These are phyloP conservation scores for Starmerella lactis-condensi DNA, from an alignment of 805 yeast genomes.

Conservation along the genomic window DNA sequence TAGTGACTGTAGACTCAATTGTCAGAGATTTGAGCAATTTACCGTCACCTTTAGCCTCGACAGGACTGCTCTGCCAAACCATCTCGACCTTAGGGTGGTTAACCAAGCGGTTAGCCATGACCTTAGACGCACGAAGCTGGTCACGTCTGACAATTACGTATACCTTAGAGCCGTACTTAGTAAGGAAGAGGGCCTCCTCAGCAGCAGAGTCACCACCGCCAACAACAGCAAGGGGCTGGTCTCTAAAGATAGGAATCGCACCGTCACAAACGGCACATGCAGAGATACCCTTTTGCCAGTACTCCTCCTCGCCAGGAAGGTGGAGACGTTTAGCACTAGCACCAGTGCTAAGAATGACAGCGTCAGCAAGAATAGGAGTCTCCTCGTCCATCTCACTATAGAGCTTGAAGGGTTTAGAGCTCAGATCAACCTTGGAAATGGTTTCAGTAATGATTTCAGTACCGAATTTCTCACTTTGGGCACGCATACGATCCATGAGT, in stretches of 20 bases:
- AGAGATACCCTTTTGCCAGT: conserved; percentile 98
- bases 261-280: conserved; percentile 99
- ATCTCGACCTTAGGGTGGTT: conserved; percentile 78
- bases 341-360: conserved; percentile 88
- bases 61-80: conserved; percentile 64
- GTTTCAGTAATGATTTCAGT: conserved; percentile 92
- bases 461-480: conserved; percentile 74
- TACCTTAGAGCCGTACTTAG: conserved; percentile 95
- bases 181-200: conserved; percentile 92
- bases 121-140: conserved; percentile 79
- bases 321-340: conserved; percentile 91
- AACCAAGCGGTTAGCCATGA: conserved; percentile 88
- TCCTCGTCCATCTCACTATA: conserved; percentile 96
- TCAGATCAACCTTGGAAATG: conserved; percentile 74
- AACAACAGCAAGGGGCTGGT: conserved; percentile 90
- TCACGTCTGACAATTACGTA: conserved; percentile 87
- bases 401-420: conserved; percentile 78
- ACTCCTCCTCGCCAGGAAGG: conserved; percentile 89
- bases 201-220: conserved; percentile 99
- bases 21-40: conserved; percentile 49
- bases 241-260: conserved; percentile 96
- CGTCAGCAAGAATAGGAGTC: conserved; percentile 69
- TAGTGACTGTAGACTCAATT: conserved; percentile 54
- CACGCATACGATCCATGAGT: conserved; percentile 87
- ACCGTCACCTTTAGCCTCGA: conserved; percentile 89